phyloP scores from a whole-genome alignment of 352 stramenopile species.

The Pythium sukuiense region DNA sequence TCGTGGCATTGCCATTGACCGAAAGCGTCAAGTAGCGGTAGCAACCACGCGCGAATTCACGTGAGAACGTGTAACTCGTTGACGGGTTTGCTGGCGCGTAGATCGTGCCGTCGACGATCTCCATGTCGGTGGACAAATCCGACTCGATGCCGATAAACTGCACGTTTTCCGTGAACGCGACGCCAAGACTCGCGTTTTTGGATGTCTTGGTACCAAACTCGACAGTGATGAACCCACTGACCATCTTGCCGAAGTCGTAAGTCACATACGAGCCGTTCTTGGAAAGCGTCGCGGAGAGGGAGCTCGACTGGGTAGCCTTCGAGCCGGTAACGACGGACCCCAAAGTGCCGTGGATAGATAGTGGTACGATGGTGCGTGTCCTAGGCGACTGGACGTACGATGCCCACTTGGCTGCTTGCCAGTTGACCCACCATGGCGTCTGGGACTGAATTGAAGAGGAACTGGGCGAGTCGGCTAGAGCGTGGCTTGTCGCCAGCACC shows the following conservation, averaged over 20 bases:
- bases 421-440: not conserved
- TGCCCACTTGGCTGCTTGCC: not conserved
- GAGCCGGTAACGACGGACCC: not conserved
- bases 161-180: constrained; percentile 36
- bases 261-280: constrained; percentile 36
- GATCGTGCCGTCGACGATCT: constrained; percentile 38
- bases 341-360: not conserved
- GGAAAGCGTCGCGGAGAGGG: constrained; percentile 23
- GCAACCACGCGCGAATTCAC: constrained; percentile 34
- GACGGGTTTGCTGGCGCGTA: constrained; percentile 30
- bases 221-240: constrained; percentile 33
- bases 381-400: constrained; percentile 8
- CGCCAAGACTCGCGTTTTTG: constrained; percentile 25
- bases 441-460: not conserved
- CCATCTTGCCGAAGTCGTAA: constrained; percentile 40
- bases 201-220: constrained; percentile 29
- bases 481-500: not conserved
- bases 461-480: too few relatives aligned
- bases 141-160: constrained; percentile 37
- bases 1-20: constrained; percentile 13
- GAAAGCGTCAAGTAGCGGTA: constrained; percentile 40
- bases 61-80: constrained; percentile 34
- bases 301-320: not conserved
- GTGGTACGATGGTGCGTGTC: not conserved
- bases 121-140: constrained; percentile 38